A percentile compares a stretch with the other conserved stretches of the same genome.
These are phyloP conservation scores for Boletus subcaerulescens DNA, from an alignment of 768 basidiomycete species.

Conservation along the genomic window DNA sequence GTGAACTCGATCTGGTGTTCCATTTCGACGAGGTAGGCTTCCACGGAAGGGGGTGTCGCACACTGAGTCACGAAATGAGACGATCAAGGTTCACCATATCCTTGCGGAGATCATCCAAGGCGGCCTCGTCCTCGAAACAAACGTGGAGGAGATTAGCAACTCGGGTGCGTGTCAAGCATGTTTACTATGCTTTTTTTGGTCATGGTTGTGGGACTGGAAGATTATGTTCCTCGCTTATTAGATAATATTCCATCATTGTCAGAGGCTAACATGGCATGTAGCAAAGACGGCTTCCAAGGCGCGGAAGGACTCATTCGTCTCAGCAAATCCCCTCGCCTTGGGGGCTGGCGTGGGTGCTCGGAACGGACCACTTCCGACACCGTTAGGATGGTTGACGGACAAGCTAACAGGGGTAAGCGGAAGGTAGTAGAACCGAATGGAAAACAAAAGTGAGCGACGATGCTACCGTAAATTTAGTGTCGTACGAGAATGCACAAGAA, in stretches of 20 bases:
- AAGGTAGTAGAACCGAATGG: slow-evolving; percentile 24
- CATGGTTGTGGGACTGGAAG: background rate
- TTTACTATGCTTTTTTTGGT: background rate
- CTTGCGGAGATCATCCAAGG: slow-evolving; percentile 96
- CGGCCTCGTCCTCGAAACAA: slow-evolving; percentile 93
- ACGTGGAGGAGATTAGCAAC: slow-evolving; percentile 77
- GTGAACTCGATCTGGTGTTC: slow-evolving; percentile 96
- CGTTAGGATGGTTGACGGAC: slow-evolving; percentile 76
- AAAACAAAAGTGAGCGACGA: background rate
- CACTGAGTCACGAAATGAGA: slow-evolving; percentile 1
- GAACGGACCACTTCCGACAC: slow-evolving; percentile 61
- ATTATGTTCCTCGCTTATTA: background rate
- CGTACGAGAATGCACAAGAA: background rate
- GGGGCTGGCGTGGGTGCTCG: slow-evolving; percentile 59
- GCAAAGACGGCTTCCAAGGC: slow-evolving; percentile 69
- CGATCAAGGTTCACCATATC: slow-evolving; percentile 77
- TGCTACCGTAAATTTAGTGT: background rate
- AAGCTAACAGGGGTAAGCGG: slow-evolving; percentile 67
- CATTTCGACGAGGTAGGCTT: slow-evolving; percentile 90
- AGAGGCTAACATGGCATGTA: slow-evolving; percentile 31
- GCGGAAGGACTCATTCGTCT: slow-evolving; percentile 73
- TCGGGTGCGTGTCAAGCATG: slow-evolving; percentile 47
- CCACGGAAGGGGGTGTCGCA: background rate
- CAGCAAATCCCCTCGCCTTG: slow-evolving; percentile 80
- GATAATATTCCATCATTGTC: background rate